Evolutionary conservation across 805 yeast species (phyloP), one percentile per base, ranked within the genome.

Genomic region (Hanseniaspora meyeri): DNA sequence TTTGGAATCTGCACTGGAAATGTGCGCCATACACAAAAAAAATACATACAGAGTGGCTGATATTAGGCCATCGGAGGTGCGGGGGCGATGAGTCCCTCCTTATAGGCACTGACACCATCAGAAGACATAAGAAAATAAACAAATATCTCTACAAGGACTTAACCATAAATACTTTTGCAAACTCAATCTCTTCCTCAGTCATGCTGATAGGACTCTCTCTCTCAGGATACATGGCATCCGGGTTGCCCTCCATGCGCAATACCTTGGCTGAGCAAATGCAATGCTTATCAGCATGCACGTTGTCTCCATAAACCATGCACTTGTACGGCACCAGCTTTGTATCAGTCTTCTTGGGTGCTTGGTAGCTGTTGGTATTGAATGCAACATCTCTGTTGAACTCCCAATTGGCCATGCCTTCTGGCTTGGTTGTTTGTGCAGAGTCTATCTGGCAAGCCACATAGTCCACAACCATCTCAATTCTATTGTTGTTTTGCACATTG

Each of bases 401-500:
- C 45, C 45, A 42, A 20, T n/a, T 42, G 10, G 3, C 16, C 45
- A 42, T 42, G 4, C 45, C 45, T 3, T 20, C n/a, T 12, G 45
- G 45, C 16, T 42, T 42, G 9, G 31, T 24, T 12, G 45, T 24
- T 24, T 8, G 8, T 3, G 9, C 8, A 20, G 17, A 14, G n/a
- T 42, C 45, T 24, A 42, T 24, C 5, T 12, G 5, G 1, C 16
- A 12, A 8, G 45, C 45, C 3, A 42, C 14, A 14, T 42, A 42
- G 16, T 42, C 12, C 7, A 46, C 29, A 39, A 46, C n/a, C n/a
- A 46, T 34, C 34, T 46, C 49, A 17, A 46, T 46, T 34, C 19
- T 32, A 9, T 12, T n/a, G 7, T 17, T 34, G 38, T 19, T 11
- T 19, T 46, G 49, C 27, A 69, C 75, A 65, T 87, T 95, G 55